These are phyloP conservation scores for Cercis canadensis DNA, from an alignment of 306 rosid genomes.

Conservation along the genomic window DNA sequence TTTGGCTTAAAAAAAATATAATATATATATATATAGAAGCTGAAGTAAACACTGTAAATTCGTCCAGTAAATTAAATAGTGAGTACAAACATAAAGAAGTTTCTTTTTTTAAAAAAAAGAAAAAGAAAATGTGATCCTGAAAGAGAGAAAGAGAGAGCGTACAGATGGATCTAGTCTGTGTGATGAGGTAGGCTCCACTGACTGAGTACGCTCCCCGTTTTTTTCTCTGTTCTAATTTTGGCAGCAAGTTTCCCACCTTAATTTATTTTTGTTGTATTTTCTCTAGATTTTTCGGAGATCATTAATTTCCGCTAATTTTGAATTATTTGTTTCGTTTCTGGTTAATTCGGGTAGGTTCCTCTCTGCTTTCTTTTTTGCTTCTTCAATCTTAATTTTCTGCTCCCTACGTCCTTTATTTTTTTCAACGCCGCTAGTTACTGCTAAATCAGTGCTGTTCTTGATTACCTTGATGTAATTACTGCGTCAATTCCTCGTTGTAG, in stretches of 20 bases:
- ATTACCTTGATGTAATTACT: background rate
- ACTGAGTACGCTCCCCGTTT: constrained; percentile 40
- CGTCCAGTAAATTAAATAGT: background rate
- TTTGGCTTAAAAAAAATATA: too few relatives aligned
- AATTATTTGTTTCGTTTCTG: constrained; percentile 33
- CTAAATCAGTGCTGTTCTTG: constrained; percentile 7
- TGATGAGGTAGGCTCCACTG: constrained; percentile 66
- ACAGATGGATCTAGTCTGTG: constrained; percentile 57
- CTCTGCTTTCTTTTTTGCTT: constrained; percentile 11
- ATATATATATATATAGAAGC: too few relatives aligned
- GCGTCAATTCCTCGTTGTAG: constrained; percentile 16
- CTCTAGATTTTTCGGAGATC: constrained; percentile 32
- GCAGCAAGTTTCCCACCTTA: constrained; percentile 47
- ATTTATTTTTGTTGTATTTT: constrained; percentile 33
- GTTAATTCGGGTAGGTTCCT: constrained; percentile 57
- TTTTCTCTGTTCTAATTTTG: constrained; percentile 51
- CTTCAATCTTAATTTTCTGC: background rate
- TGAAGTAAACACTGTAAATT: background rate
- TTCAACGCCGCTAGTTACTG: background rate
- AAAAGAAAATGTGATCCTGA: background rate
- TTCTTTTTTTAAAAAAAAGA: too few relatives aligned
- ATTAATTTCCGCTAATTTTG: constrained; percentile 33
- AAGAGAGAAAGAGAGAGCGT: constrained; percentile 13
- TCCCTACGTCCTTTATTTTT: background rate
- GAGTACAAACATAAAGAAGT: background rate